A percentile compares a stretch with the other conserved stretches of the same genome.
phyloP scores from a whole-genome alignment of 2,329 filamentous ascomycete genomes.

The Plenodomus biglobosus region DNA sequence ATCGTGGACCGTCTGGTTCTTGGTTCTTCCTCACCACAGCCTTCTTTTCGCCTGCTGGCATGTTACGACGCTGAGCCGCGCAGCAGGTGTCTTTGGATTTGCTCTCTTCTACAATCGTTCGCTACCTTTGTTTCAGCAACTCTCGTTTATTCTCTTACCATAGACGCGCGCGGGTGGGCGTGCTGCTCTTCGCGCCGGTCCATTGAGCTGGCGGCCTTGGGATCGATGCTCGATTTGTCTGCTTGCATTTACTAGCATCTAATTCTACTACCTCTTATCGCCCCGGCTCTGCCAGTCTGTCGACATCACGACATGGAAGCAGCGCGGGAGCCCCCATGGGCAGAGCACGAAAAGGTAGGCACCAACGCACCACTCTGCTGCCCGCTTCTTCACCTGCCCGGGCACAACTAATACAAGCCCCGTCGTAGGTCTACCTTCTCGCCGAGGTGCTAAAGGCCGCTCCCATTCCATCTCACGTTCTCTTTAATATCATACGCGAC shows the following conservation, averaged over 20 bases:
- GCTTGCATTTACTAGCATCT: conserved; percentile 34
- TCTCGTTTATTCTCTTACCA: conserved; percentile 35
- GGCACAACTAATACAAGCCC: conserved; percentile 11
- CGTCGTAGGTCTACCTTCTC: conserved; percentile 47
- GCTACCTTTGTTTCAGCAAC: conserved; percentile 32
- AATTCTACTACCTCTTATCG: conserved; percentile 36
- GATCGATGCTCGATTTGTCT: conserved; percentile 42
- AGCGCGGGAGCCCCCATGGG: conserved; percentile 48
- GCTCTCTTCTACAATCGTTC: conserved; percentile 31
- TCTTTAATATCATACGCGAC: conserved; percentile 50
- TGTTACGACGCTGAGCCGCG: conserved; percentile 28
- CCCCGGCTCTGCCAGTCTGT: conserved; percentile 26
- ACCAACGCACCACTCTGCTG: conserved; percentile 4
- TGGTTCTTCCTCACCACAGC: conserved; percentile 9
- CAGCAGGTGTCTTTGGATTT: conserved; percentile 29
- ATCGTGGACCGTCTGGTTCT: conserved; percentile 16
- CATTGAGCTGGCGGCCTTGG: conserved; percentile 38
- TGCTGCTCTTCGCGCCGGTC: conserved; percentile 35
- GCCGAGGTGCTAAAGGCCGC: conserved; percentile 56
- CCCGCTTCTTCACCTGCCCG: conserved; percentile 1
- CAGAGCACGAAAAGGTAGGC: conserved; percentile 52
- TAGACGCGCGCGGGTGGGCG: conserved; percentile 30
- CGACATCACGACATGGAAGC: conserved; percentile 43
- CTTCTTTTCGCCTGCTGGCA: conserved; percentile 29
- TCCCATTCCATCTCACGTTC: conserved; percentile 46